A percentile compares a stretch with the other conserved stretches of the same genome.
Conservation (phyloP, 2,329 filamentous ascomycete species). For the Fusarium redolens region DNA sequence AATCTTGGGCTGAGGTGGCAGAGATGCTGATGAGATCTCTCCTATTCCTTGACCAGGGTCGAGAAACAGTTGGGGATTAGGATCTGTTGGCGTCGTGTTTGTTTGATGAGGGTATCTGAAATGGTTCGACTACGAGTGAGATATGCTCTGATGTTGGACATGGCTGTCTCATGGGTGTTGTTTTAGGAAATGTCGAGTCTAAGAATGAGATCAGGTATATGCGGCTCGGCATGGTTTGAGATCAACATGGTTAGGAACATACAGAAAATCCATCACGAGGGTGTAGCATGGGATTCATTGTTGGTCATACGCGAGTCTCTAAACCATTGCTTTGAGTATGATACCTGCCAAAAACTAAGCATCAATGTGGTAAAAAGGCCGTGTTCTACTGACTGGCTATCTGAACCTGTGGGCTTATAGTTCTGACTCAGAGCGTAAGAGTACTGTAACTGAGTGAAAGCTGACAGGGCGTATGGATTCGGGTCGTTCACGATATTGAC, state of each 20-base stretch:
- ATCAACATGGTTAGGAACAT: background rate
- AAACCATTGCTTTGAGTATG: background rate
- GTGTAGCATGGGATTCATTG: background rate
- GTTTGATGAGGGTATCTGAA: constrained; percentile 24
- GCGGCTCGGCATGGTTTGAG: constrained; percentile 1
- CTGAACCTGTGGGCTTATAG: background rate
- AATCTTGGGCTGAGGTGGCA: constrained; percentile 8
- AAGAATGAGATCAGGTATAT: background rate
- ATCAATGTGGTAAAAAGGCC: background rate
- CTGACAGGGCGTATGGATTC: background rate
- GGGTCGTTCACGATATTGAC: background rate
- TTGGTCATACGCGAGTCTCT: background rate
- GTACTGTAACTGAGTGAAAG: background rate
- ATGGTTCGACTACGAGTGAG: constrained; percentile 38
- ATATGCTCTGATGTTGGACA: constrained; percentile 41
- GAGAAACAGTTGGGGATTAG: constrained; percentile 16
- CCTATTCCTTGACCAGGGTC: constrained; percentile 10
- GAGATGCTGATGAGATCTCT: constrained; percentile 5
- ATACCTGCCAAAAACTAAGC: background rate
- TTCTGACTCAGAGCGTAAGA: background rate
- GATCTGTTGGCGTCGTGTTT: constrained; percentile 37
- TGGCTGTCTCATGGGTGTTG: constrained; percentile 9
- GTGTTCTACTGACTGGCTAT: background rate
- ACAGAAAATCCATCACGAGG: background rate
- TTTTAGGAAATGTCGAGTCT: background rate